phyloP scores from a whole-genome alignment of 2,329 filamentous ascomycete species.

The Aspergillus glaucus region DNA sequence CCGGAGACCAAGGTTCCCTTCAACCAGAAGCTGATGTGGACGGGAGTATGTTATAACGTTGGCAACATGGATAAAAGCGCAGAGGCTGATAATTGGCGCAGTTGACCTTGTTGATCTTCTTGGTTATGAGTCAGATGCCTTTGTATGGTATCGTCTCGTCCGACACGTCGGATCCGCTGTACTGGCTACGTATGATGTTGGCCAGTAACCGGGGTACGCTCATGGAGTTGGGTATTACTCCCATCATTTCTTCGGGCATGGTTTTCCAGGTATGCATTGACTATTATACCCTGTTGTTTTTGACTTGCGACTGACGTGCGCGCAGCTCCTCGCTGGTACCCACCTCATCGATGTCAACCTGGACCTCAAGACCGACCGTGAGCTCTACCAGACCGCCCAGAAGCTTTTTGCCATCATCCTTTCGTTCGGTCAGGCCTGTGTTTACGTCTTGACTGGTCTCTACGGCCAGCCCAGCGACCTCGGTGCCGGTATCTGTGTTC shows the following conservation, averaged over 20 bases:
- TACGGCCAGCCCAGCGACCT: conserved; percentile 96
- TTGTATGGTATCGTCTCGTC: conserved; percentile 98
- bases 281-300: neutral
- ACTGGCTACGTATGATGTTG: conserved; percentile 99
- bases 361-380: conserved; percentile 98
- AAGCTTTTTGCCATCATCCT: conserved; percentile 98
- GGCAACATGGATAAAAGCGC: conserved; percentile 5
- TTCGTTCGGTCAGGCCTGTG: conserved; percentile 93
- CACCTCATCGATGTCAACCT: conserved; percentile 99
- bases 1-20: conserved; percentile 98
- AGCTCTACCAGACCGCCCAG: conserved; percentile 99
- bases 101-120: conserved; percentile 93
- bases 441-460: conserved; percentile 96
- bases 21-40: conserved; percentile 98
- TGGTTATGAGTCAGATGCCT: conserved; percentile 99
- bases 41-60: conserved; percentile 50
- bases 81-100: conserved; percentile 22
- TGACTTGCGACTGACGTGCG: conserved; percentile 9
- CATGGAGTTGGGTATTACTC: conserved; percentile 95
- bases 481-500: conserved; percentile 94
- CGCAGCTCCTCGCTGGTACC: conserved; percentile 84
- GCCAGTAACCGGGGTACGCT: conserved; percentile 95
- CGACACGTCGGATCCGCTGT: conserved; percentile 94
- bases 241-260: conserved; percentile 99
- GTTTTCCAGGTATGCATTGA: conserved; percentile 71